phyloP scores from a whole-genome alignment of 305 asterid genomes.

The Coffea humblotiana region DNA sequence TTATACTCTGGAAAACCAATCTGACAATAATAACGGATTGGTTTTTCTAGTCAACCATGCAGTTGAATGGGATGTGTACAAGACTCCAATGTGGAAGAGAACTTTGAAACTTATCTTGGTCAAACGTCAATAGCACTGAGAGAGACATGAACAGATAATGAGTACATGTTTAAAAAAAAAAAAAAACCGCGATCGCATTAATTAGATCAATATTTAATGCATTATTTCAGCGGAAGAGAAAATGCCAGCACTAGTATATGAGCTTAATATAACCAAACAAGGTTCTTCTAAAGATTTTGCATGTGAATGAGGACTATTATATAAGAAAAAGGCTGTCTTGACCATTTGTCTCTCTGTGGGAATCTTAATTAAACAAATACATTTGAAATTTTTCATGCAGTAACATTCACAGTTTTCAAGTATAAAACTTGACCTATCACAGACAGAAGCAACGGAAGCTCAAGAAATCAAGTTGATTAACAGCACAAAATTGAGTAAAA shows the following conservation, averaged over 20 bases:
- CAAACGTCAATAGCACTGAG: conserved; percentile 45
- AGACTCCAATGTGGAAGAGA: conserved; percentile 34
- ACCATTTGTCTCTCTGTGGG: conserved; percentile 51
- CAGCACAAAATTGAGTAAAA: not conserved
- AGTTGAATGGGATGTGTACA: conserved; percentile 26
- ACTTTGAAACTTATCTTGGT: conserved; percentile 33
- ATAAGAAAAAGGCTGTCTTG: conserved; percentile 40
- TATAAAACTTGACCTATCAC: conserved; percentile 33
- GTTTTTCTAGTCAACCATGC: conserved; percentile 20
- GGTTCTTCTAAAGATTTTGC: conserved; percentile 41
- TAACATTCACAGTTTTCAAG: conserved; percentile 26
- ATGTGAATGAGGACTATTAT: conserved; percentile 63
- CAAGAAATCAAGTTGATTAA: conserved; percentile 36
- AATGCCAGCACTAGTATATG: conserved; percentile 20
- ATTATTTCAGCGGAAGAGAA: conserved; percentile 30
- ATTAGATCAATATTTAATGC: conserved; percentile 40
- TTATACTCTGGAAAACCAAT: conserved; percentile 29
- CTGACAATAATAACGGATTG: conserved; percentile 28
- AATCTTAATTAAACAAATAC: conserved; percentile 48
- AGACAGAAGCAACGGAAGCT: conserved; percentile 32
- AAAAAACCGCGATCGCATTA: conserved; percentile 36
- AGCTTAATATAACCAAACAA: conserved; percentile 32
- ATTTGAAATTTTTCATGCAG: conserved; percentile 39
- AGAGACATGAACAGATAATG: conserved; percentile 36
- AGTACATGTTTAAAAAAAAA: conserved; percentile 36